Base-by-base conservation (phyloP, 768 basidiomycete species). In the Tylopilus vinaceipallidus region DNA sequence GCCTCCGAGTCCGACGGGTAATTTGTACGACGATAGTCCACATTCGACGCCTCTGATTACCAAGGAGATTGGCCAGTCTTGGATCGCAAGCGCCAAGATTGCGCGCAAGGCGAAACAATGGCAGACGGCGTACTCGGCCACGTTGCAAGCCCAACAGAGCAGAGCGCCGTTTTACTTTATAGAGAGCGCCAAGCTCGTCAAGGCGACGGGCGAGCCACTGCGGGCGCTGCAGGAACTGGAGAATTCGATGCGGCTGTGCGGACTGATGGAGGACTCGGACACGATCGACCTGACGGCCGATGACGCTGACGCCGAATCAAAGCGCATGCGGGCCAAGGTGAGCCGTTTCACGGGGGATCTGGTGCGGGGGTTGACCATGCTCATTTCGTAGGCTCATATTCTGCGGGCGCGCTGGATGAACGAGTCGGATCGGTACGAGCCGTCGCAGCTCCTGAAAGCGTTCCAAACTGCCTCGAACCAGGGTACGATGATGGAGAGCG, bases 81-180 rank as follows among this genome's bases (percentile, higher is more conserved):
- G 97, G 97, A 77, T 98, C 12, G 75, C 81, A 23, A 98, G 88
- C 52, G 88, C 95, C n/a, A 98, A 95, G 65, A 93, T 94, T 48
- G 97, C 97, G 29, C 76, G 97, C 29, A 99, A 98, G 64, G 90
- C 94, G 3, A 88, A 91, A 0, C 94, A 98, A 64, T 86, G 83
- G 76, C 95, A 98, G 71, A 98, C 95, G 0, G 93, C 97, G 2
- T 99, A 98, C 65, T 97, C 91, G 61, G 94, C 97, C 6, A 82
- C 89, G 55, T 77, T 99, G 0, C 97, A 99, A 69, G 92, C 94
- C 0, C 80, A 84, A 48, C 85, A 91, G 60, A 76, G 74, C 54
- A 76, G 81, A 19, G 79, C 83, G 1, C 78, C 79, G 0, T 93
- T 86, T 62, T 81, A 86, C 16, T 97, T 95, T 70, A 76, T 98